Evolutionary conservation across 75 land plant genomes (phyloP).

Genomic region (Pseudotsuga menziesii): DNA sequence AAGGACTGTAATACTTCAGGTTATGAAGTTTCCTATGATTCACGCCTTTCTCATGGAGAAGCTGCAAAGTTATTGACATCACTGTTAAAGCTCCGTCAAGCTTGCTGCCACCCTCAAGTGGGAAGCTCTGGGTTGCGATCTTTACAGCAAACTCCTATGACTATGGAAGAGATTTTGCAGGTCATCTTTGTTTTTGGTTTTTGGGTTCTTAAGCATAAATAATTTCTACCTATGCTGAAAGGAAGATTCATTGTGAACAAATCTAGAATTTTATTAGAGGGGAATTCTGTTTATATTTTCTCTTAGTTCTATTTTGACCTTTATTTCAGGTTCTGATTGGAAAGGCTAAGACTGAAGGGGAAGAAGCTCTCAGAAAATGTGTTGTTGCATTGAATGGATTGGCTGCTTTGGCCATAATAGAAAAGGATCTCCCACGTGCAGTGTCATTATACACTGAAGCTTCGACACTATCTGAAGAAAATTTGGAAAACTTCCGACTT

Average conservation of each 20-base stretch:
- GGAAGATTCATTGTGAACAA: conserved; percentile 6
- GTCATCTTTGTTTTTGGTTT: conserved; percentile 22
- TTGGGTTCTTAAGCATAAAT: neutral
- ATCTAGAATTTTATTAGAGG: neutral
- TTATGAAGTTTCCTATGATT: conserved; percentile 23
- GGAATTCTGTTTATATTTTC: neutral
- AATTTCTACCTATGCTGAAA: neutral
- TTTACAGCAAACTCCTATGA: conserved; percentile 86
- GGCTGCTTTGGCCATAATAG: conserved; percentile 85
- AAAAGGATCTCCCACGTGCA: conserved; percentile 48
- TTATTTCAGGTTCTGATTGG: conserved; percentile 68
- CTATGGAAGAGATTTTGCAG: conserved; percentile 92
- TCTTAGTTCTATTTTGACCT: conserved; percentile 2
- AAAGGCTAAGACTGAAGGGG: conserved; percentile 92
- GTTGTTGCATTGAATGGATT: conserved; percentile 85
- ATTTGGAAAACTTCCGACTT: conserved; percentile 67
- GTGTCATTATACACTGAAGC: conserved; percentile 83
- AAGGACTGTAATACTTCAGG: conserved; percentile 18
- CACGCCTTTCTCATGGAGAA: conserved; percentile 61
- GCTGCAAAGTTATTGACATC: conserved; percentile 71
- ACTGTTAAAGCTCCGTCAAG: conserved; percentile 91
- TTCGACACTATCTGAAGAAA: conserved; percentile 57
- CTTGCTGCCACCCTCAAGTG: conserved; percentile 99
- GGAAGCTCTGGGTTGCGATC: conserved; percentile 95
- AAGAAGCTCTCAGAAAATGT: conserved; percentile 82